Evolutionary conservation across 768 basidiomycete genomes (phyloP).

Genomic region (Collybiopsis luxurians): DNA sequence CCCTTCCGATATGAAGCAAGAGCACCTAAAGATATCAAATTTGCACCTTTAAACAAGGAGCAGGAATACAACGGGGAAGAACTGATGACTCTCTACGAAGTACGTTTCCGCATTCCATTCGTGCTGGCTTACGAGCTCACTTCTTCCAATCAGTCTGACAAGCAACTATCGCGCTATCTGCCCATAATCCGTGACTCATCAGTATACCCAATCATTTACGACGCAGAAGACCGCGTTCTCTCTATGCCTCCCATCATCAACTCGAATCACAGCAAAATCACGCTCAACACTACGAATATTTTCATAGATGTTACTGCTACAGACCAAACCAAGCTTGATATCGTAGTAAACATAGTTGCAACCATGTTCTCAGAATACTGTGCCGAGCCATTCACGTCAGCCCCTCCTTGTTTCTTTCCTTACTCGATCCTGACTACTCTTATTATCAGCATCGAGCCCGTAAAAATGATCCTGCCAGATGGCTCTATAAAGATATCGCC

Average conservation of each 20-base stretch:
- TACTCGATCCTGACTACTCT: constrained; percentile 1
- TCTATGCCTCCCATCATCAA: constrained; percentile 99
- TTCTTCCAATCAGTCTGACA: constrained; percentile 66
- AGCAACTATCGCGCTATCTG: constrained; percentile 86
- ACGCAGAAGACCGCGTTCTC: constrained; percentile 79
- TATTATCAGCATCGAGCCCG: constrained; percentile 80
- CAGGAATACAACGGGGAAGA: constrained; percentile 83
- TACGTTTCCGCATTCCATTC: constrained; percentile 27
- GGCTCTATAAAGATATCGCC: constrained; percentile 78
- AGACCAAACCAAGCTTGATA: constrained; percentile 93
- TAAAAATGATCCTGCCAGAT: constrained; percentile 77
- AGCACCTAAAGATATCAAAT: constrained; percentile 87
- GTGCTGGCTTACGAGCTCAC: not conserved
- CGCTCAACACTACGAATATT: constrained; percentile 87
- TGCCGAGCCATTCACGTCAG: constrained; percentile 87
- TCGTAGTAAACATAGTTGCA: constrained; percentile 91
- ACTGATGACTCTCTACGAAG: constrained; percentile 93
- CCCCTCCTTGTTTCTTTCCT: constrained; percentile 6
- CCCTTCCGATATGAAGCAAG: constrained; percentile 88
- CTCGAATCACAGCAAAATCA: constrained; percentile 96
- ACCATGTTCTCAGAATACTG: constrained; percentile 99
- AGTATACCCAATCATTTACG: constrained; percentile 98
- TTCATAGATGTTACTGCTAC: constrained; percentile 98
- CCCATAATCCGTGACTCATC: constrained; percentile 93
- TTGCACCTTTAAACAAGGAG: constrained; percentile 80